Evolutionary conservation across 306 rosid species (phyloP).

Genomic region (Prinsepia uniflora): DNA sequence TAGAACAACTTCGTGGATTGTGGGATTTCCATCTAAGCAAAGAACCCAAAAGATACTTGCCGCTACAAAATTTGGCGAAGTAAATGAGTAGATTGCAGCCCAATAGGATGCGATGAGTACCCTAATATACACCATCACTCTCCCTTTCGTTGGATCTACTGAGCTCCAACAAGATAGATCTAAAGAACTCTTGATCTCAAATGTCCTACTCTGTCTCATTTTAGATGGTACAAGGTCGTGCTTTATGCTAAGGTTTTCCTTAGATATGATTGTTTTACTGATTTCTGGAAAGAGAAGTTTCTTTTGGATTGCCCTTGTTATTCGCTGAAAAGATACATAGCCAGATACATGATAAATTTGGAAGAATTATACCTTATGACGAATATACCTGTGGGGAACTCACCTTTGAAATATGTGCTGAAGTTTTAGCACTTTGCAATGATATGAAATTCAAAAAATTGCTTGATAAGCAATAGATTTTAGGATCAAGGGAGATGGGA

Average conservation of each 20-base stretch:
- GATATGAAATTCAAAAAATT: too few relatives aligned
- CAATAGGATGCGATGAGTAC: neutral
- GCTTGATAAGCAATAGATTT: neutral
- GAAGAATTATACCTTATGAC: neutral
- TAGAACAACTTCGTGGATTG: too few relatives aligned
- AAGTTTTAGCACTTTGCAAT: neutral
- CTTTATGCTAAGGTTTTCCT: neutral
- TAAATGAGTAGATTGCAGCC: neutral
- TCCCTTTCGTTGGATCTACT: neutral
- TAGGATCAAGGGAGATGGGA: neutral
- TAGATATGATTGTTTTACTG: neutral
- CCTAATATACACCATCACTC: neutral
- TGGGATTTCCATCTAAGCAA: neutral
- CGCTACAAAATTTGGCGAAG: neutral
- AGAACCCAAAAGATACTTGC: too few relatives aligned
- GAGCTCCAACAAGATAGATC: neutral
- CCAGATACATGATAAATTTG: rapidly evolving
- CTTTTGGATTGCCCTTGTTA: neutral
- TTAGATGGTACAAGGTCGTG: neutral
- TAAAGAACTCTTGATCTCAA: neutral
- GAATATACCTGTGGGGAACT: neutral
- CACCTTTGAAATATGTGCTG: neutral
- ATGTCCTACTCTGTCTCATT: neutral
- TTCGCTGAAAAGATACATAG: too few relatives aligned
- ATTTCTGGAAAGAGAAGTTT: too few relatives aligned